phyloP scores from a whole-genome alignment of 305 asterid genomes.

The Stenogyne calaminthoides region DNA sequence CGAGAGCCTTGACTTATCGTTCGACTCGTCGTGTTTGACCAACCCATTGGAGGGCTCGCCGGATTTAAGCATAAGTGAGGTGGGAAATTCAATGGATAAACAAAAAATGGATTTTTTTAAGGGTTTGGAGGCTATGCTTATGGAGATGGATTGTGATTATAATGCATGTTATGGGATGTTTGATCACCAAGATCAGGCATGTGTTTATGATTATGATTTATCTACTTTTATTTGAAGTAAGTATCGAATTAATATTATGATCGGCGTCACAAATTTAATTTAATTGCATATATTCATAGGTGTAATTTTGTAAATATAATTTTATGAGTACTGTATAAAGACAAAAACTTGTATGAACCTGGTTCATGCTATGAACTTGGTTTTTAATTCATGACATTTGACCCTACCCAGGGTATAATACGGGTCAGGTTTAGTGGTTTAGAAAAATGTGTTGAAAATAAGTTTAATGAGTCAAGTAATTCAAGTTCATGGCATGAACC shows the following conservation, averaged over 20 bases:
- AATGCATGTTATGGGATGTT: conserved; percentile 31
- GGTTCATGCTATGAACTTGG: no score
- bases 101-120: conserved; percentile 21
- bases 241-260: background rate
- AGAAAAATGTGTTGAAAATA: no score
- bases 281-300: background rate
- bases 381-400: no score
- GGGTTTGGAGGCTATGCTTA: conserved; percentile 55
- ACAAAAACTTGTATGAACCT: no score
- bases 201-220: conserved; percentile 44
- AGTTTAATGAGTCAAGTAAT: no score
- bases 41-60: conserved; percentile 33
- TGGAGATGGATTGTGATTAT: conserved; percentile 48
- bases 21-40: conserved; percentile 6
- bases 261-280: background rate
- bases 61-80: conserved; percentile 26
- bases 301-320: background rate
- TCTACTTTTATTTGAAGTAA: conserved; percentile 29
- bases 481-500: no score
- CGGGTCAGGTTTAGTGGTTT: no score
- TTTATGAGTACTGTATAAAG: background rate
- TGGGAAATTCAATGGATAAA: background rate
- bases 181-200: conserved; percentile 39
- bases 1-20: background rate
- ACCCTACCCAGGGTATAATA: no score